These are phyloP conservation scores for Globisporangium uncinulatum DNA, from an alignment of 352 stramenopile species.

Conservation along the genomic window DNA sequence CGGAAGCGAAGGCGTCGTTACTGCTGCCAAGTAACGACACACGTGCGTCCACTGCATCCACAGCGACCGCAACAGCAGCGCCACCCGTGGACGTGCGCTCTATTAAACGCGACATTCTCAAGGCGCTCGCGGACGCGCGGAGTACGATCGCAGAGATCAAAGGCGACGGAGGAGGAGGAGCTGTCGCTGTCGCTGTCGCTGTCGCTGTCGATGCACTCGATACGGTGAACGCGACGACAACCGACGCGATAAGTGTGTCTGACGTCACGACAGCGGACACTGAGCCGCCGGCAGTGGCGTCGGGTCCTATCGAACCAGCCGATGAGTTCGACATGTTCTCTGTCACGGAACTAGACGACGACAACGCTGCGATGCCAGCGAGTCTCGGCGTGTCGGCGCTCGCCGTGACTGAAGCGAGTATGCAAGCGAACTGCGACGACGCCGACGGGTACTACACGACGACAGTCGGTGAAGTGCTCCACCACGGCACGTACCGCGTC, in stretches of 20 bases:
- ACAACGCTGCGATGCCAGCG: constrained; percentile 35
- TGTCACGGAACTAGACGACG: constrained; percentile 39
- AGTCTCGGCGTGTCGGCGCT: constrained; percentile 23
- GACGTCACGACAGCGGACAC: background rate
- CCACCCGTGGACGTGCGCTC: constrained; percentile 52
- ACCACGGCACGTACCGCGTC: constrained; percentile 89
- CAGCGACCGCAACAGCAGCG: background rate
- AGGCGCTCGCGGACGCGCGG: constrained; percentile 65
- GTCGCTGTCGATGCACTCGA: background rate
- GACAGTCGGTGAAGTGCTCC: constrained; percentile 92
- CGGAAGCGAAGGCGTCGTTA: constrained; percentile 8
- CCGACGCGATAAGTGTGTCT: too few relatives aligned
- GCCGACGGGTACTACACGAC: constrained; percentile 97
- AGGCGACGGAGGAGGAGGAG: constrained; percentile 3
- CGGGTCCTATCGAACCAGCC: constrained; percentile 21
- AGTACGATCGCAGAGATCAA: constrained; percentile 73
- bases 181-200: too few relatives aligned
- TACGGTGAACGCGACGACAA: background rate
- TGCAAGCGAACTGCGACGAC: constrained; percentile 94
- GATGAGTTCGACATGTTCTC: constrained; percentile 90
- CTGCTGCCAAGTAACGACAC: background rate
- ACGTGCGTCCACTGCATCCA: background rate
- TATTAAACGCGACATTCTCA: constrained; percentile 80
- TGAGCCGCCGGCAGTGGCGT: background rate
- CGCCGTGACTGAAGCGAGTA: constrained; percentile 29